Evolutionary conservation across 2,329 filamentous ascomycete genomes (phyloP).

Genomic region (Cordyceps farinosa): DNA sequence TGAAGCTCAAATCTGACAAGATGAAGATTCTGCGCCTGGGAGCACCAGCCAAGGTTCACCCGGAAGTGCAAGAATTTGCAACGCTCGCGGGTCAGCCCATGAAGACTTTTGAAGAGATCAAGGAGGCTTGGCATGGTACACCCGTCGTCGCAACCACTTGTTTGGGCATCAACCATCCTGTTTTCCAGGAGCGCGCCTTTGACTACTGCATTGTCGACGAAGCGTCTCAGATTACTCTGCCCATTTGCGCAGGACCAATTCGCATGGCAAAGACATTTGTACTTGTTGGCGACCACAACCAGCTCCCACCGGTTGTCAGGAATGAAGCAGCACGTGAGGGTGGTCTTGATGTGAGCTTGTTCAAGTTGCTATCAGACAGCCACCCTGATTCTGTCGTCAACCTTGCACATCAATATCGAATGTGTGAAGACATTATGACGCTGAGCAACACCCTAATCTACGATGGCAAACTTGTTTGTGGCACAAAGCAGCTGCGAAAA

Average conservation of each 20-base stretch:
- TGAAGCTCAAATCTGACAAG: slow-evolving; percentile 79
- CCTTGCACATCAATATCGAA: slow-evolving; percentile 93
- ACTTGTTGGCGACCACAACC: slow-evolving; percentile 93
- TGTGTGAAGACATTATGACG: slow-evolving; percentile 96
- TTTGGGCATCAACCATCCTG: slow-evolving; percentile 80
- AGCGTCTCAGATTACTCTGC: slow-evolving; percentile 93
- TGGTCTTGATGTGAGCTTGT: slow-evolving; percentile 87
- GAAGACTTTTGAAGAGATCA: slow-evolving; percentile 76
- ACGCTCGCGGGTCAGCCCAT: slow-evolving; percentile 72
- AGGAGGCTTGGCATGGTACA: slow-evolving; percentile 76
- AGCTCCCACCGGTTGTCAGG: slow-evolving; percentile 88
- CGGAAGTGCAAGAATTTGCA: slow-evolving; percentile 81
- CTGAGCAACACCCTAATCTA: slow-evolving; percentile 94
- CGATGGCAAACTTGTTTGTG: slow-evolving; percentile 83
- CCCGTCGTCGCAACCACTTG: slow-evolving; percentile 94
- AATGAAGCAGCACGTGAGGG: slow-evolving; percentile 83
- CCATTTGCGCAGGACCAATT: slow-evolving; percentile 90
- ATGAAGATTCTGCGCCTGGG: slow-evolving; percentile 83
- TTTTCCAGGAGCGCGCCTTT: slow-evolving; percentile 86
- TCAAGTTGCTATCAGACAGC: slow-evolving; percentile 85
- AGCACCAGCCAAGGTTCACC: slow-evolving; percentile 78
- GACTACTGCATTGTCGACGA: slow-evolving; percentile 99
- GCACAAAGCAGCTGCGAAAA: slow-evolving; percentile 69
- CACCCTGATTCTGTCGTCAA: slow-evolving; percentile 87
- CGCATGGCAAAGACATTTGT: slow-evolving; percentile 91